Evolutionary conservation across 225 moss, liverwort and hornwort genomes (phyloP), one percentile per base, ranked within the genome.

Genomic region (Bryoerythrophyllum caledonicum): DNA sequence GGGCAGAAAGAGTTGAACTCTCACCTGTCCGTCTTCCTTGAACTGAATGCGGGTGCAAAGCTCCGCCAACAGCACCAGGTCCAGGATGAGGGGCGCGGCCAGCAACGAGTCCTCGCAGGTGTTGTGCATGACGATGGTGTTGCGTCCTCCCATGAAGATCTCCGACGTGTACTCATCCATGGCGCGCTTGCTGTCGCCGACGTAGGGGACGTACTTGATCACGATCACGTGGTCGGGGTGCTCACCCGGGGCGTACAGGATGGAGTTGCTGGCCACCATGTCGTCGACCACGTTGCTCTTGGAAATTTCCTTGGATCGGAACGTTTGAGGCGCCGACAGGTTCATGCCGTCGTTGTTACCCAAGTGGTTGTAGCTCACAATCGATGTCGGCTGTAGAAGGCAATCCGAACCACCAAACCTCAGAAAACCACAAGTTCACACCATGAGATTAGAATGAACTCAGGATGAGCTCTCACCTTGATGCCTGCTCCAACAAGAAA

Each of bases 271-370:
- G 21, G 94, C 91, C 60, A 99, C 97, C 94, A 99, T 99, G 32
- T 95, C 95, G 76, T 99, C 97, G 60, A 99, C 97, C 37, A 99
- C 97, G 8, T 93, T 99, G 49, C 97, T 99, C 74, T 99, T 99
- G 16, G 97, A 99, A 12, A 99, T 99, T 57, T 99, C 93, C 82
- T 99, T 99, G 0, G 94, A 99, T 27, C 95, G 81, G 74, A 99
- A 99, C 1, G 95, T 99, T 74, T 95, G 95, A 17, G 95, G 95
- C 5, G 95, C 95, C 28, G 95, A 99, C 28, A 99, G 71, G 73
- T 99, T 99, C 97, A 99, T 95, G n/a, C 97, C 97, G 62, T 99
- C 97, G 65, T 99, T 99, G 83, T 99, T 99, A 55, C 95, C 95
- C 78, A 95, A 71, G 77, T 99, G 95, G 75, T 99, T 99, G 84